Evolutionary conservation across 306 rosid genomes (phyloP), one percentile per base, ranked within the genome.

Genomic region (Pterocarpus macrocarpus): DNA sequence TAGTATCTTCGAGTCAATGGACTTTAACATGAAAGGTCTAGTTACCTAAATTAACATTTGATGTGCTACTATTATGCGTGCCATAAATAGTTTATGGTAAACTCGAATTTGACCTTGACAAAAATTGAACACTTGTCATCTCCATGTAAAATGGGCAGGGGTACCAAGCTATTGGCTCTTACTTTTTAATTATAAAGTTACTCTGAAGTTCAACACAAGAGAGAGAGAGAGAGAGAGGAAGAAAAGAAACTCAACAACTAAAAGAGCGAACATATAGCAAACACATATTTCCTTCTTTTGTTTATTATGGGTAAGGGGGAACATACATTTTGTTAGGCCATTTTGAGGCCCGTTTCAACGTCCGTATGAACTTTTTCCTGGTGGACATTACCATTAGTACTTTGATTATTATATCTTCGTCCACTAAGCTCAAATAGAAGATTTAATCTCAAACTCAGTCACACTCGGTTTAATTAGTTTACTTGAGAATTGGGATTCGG

Each of bases 271-370:
- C 11, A 43, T 2, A 22, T 22, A 22, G 28, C 28, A 22, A 22
- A 43, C 41, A 5, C 5, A 38, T 43, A 8, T 43, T 43, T 43
- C 47, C 5, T 8, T 43, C 47, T 43, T 43, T 43, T 8, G 2
- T 41, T 41, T 5, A 0, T 43, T 43, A 0, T 43, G 47, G 47
- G 47, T 43, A 43, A 43, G 8, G 7, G 45, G 7, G 10, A 64
- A 34, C 14, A 49, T 13, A 49, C n/a, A 34, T 12, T 17, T 30
- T 75, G 70, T n/a, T 8, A 59, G 61, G 38, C 63, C 70, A 28
- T 2, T 56, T n/a, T 17, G 33, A 55, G 63, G 80, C 80, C 85
- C 80, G 56, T 72, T 64, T 64, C 12, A 71, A 1, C 1, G 64
- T 70, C 17, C 57, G 33, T 49, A 50, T 49, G 72, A 50, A 14